Base-by-base conservation (phyloP, 148 eudicot genomes). In the Chenopodium formosanum region DNA sequence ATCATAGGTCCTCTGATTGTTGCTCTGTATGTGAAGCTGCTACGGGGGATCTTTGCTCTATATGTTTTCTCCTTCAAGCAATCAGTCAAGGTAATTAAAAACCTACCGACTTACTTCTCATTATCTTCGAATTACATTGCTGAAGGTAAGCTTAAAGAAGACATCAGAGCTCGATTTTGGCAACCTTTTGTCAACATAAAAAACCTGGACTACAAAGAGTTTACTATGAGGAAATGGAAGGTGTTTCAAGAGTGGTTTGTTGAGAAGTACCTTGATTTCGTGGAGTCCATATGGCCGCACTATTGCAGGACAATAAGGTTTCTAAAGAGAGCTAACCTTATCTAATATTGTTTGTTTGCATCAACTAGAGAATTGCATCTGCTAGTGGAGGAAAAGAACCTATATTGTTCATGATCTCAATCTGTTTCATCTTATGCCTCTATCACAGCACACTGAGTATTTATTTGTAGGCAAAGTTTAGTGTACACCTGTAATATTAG, bases 261-360 rank as follows among this genome's bases (percentile, higher is more conserved):
- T 53, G 97, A 94, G 84, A 89, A 71, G 62, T 94, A 89, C 82
- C 87, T 90, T 77, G 97, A 94, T 82, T 89, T 78, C 79, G 85
- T 90, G 76, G 97, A 94, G 86, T 90, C 92, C 4, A 90, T 94
- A 80, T 94, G 97, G 97, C 97, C 95, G 16, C 81, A 70, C 29
- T 94, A 92, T 83, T 88, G 95, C 84, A 87, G 91, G 82, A 84
- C 87, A 50, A 85, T 93, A 85, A 89, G 93, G 86, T 91, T 91
- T 83, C 75, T 93, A 80, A 91, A 90, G 87, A 84, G 87, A 74
- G 92, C 93, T 74, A 91, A 93, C 75, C 84, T 93, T 56, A 86
- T 92, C 44, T 92, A 87, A 87, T 25, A 37, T n/a, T 23, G 47
- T 74, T 2, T 80, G 58, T 75, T 16, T 20, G 40, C 31, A 29